A percentile compares a stretch with the other conserved stretches of the same genome.
These are phyloP conservation scores for Meyerozyma smithsonii DNA, from an alignment of 1,139 yeast species.

Conservation along the genomic window DNA sequence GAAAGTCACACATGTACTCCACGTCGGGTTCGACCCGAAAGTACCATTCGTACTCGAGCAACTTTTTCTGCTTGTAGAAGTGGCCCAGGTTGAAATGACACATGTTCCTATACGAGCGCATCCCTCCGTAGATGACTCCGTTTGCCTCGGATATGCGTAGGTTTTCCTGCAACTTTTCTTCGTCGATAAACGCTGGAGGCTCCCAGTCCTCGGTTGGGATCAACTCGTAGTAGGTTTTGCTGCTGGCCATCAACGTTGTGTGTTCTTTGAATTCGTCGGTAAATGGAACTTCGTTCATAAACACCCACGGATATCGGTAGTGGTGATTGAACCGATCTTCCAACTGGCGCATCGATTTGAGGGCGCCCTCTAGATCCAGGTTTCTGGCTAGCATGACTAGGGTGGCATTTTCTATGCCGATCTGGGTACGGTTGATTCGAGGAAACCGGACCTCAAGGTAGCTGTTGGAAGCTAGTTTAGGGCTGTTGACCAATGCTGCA, in stretches of 20 bases:
- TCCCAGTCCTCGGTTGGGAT: constrained; percentile 42
- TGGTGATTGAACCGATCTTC: constrained; percentile 45
- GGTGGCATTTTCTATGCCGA: constrained; percentile 50
- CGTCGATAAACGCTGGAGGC: constrained; percentile 35
- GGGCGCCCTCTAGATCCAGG: constrained; percentile 37
- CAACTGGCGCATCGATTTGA: constrained; percentile 38
- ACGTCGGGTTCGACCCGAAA: constrained; percentile 47
- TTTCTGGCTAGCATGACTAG: constrained; percentile 44
- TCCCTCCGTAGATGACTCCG: constrained; percentile 37
- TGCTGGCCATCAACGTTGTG: constrained; percentile 83
- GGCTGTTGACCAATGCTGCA: constrained; percentile 9
- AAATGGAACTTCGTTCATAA: constrained; percentile 42
- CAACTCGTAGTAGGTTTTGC: constrained; percentile 50
- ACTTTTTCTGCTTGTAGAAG: constrained; percentile 37
- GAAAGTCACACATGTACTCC: constrained; percentile 45
- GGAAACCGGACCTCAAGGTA: constrained; percentile 30
- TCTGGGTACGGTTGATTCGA: constrained; percentile 25
- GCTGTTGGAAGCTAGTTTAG: constrained; percentile 41
- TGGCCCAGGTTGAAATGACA: constrained; percentile 46
- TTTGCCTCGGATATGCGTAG: constrained; percentile 18
- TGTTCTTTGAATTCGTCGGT: constrained; percentile 38
- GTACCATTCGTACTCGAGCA: constrained; percentile 40
- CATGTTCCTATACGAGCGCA: constrained; percentile 42
- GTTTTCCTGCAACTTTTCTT: constrained; percentile 21
- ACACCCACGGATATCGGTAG: constrained; percentile 45